These are phyloP conservation scores for Pseudogymnoascus sp. DNA, from an alignment of 2,329 filamentous ascomycete species.

Conservation along the genomic window DNA sequence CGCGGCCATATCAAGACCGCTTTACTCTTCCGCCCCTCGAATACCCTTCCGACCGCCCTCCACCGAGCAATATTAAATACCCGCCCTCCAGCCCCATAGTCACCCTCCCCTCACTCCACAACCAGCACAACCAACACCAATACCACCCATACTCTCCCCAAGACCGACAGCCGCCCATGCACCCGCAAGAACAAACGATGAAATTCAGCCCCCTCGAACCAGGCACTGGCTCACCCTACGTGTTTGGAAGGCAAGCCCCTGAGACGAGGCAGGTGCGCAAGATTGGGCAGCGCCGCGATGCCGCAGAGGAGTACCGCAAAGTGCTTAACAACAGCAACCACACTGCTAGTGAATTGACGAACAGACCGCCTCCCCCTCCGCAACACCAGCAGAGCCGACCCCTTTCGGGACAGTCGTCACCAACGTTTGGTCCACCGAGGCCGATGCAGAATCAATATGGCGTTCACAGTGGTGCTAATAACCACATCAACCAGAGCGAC, in stretches of 20 bases:
- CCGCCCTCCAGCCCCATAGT: background rate
- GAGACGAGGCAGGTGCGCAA: constrained; percentile 5
- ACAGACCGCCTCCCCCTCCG: background rate
- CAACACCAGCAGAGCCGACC: background rate
- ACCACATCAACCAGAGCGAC: background rate
- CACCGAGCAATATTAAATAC: background rate
- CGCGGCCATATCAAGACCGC: background rate
- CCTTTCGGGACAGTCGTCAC: background rate
- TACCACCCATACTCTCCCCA: background rate
- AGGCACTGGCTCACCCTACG: background rate
- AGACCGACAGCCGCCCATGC: background rate
- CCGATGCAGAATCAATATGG: background rate
- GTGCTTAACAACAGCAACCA: background rate
- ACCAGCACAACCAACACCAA: background rate
- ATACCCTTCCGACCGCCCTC: background rate
- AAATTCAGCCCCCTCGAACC: background rate
- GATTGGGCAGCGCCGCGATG: background rate
- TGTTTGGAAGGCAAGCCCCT: background rate
- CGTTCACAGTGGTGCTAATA: background rate
- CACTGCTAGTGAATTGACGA: background rate
- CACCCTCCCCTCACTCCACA: background rate
- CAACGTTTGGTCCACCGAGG: background rate
- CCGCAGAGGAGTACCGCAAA: background rate
- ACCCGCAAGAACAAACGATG: background rate
- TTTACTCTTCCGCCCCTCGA: background rate